Evolutionary conservation across 192 early-diverging fungal genomes (phyloP), one percentile per base, ranked within the genome.

Genomic region (Rhizophagus clarus): DNA sequence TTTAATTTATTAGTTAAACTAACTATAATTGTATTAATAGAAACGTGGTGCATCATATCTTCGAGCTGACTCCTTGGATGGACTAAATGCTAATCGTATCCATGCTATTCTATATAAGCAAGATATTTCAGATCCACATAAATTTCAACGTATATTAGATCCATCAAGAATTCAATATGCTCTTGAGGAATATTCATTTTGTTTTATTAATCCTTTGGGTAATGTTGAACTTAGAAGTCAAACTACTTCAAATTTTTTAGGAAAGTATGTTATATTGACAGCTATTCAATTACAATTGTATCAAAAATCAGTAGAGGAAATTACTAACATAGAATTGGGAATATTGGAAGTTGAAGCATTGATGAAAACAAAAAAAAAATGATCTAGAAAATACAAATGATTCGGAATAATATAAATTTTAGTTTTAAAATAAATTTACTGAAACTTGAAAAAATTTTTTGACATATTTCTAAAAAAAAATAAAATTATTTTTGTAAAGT

Each of bases 81-180:
- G 28, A 66, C 29, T 66, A 66, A 66, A 66, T 66, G 63, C 63
- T 66, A 66, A 66, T 66, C 63, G 11, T 31, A 66, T 66, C 9
- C 28, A 66, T 66, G 63, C 28, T 29, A 66, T 66, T 31, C 28
- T 66, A 66, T 66, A 32, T 66, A 29, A 66, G 22, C 28, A 66
- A 66, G 29, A 66, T 66, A 66, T 31, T 4, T 66, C 12, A 24
- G 3, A 66, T 66, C 24, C 10, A 63, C 4, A 28, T 31, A 29
- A 66, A 32, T 66, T 66, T 66, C 3, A 66, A 29, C 15, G 29
- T 66, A 66, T 66, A 32, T 24, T 66, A 26, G 63, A 66, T 26
- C 63, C 24, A 11, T 66, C 15, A 32, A 66, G 29, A 29, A 66
- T 63, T 63, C 62, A 63, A 26, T n/a, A n/a, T n/a, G n/a, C n/a